Evolutionary conservation across 805 yeast species (phyloP), one percentile per base, ranked within the genome.

Genomic region (Myxozyma sirexii): DNA sequence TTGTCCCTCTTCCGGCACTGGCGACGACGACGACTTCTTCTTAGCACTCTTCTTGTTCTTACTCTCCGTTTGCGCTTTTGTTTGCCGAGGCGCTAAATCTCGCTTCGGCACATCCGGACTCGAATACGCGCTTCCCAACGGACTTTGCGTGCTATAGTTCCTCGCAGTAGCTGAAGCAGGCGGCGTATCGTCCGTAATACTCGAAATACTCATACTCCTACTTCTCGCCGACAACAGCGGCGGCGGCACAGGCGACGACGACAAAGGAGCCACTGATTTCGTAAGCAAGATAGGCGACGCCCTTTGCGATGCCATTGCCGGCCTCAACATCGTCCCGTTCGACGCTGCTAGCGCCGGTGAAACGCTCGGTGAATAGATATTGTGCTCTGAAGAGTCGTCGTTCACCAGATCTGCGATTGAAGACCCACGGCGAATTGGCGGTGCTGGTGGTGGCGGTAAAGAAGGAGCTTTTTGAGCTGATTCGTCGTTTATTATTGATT

Each of bases 141-240:
- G 52, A 48, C 52, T 48, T n/a, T 37, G 42, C 24, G 41, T 35
- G 17, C 29, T 37, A 10, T 33, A 24, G 24, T 35, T 23, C 31
- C 43, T 19, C 15, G 38, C 27, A 26, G 38, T n/a, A 3, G 43
- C 52, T 4, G 52, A 48, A 2, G 52, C 31, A 19, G 42, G 33
- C 13, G 46, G 46, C 21, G 38, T 29, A 21, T 50, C 54, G 6
- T 41, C 46, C 1, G 63, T 59, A 24, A 59, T 56, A 21, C 57
- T 55, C 31, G 63, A 49, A 17, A 59, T 59, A 17, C 63, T 59
- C 63, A 59, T 59, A 43, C 63, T 59, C 12, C 63, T 56, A 15
- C 56, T 43, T 23, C 33, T n/a, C 8, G n/a, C 29, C 24, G 37
- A 52, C 27, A 19, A 10, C 43, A 19, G 57, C 37, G 39, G 54